Evolutionary conservation across 2,329 filamentous ascomycete genomes (phyloP).

Genomic region (Penicillium sp.): DNA sequence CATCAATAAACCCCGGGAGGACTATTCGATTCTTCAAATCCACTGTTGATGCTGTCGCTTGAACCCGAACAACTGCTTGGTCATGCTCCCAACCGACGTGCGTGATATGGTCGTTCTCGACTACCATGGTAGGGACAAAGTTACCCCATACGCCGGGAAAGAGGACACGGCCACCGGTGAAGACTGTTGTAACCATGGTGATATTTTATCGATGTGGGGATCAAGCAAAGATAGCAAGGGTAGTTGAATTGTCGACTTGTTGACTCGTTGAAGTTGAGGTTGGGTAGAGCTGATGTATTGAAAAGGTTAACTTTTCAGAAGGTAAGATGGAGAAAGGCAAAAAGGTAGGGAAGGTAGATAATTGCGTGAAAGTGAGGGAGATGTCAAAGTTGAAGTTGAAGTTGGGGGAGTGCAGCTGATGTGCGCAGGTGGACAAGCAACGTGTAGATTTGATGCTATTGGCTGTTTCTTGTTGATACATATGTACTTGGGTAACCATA

Average conservation of each 20-base stretch:
- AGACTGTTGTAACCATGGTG: slow-evolving; percentile 15
- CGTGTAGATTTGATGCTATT: background rate
- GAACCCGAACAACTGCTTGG: slow-evolving; percentile 14
- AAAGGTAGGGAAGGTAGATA: background rate
- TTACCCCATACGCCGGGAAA: background rate
- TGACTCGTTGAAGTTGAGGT: no score
- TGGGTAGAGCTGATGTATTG: no score
- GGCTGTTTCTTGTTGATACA: background rate
- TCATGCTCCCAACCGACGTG: slow-evolving; percentile 41
- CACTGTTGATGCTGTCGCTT: slow-evolving; percentile 17
- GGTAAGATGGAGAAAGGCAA: no score
- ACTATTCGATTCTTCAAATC: slow-evolving; percentile 42
- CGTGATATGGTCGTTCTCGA: slow-evolving; percentile 42
- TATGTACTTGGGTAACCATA: background rate
- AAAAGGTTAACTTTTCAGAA: no score
- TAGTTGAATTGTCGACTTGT: no score
- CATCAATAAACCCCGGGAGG: slow-evolving; percentile 51
- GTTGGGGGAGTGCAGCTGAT: background rate
- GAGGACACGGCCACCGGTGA: slow-evolving; percentile 31
- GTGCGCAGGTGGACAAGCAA: background rate
- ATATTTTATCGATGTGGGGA: background rate
- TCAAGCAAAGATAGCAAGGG: background rate
- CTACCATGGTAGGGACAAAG: slow-evolving; percentile 34
- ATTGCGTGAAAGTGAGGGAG: background rate
- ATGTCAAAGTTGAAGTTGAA: background rate